Evolutionary conservation across 176 grass and related monocot species (phyloP), one percentile per base, ranked within the genome.

Genomic region (Cocos nucifera): DNA sequence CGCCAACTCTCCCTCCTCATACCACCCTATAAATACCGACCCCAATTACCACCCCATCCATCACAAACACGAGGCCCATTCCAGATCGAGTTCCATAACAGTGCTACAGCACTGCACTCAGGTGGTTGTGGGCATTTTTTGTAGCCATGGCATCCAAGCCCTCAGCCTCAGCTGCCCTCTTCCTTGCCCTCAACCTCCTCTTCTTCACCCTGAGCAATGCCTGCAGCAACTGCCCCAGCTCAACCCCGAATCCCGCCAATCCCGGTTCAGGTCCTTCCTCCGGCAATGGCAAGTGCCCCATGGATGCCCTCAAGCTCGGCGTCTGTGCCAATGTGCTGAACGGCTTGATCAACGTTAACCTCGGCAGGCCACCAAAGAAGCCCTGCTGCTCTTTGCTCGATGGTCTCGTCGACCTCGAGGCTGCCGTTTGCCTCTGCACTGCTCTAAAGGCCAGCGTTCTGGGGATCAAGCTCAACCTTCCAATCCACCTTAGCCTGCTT

Each of bases 381-480:
- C 12, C 23, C 7, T 77, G 74, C 65, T 77, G 74, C 57, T 59
- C 74, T 1, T 64, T 77, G 14, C 65, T 77, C 7, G 18, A 25
- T 0, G 74, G 74, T 20, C 74, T 77, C 14, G 56, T 77, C n/a
- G 59, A 76, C 22, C 73, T 76, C 4, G 73, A 76, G 63, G 73
- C 73, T 0, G 73, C 63, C 16, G 64, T 76, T 17, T 76, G 73
- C 54, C 73, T 76, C 19, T 76, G 73, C 73, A 76, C 73, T 30
- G 73, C 73, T 15, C 19, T 76, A 3, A 76, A 54, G 22, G 73
- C 61, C 4, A 70, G 63, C 9, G 15, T 77, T 24, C 49, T 77
- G 55, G 74, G 74, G 0, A 62, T 77, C 49, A 61, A 63, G 18
- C 65, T 77, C 19, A 69, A 77, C 49, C 17, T 77, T 48, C 64